These are phyloP conservation scores for Pezicula neosporulosa DNA, from an alignment of 2,329 filamentous ascomycete species.

Conservation along the genomic window DNA sequence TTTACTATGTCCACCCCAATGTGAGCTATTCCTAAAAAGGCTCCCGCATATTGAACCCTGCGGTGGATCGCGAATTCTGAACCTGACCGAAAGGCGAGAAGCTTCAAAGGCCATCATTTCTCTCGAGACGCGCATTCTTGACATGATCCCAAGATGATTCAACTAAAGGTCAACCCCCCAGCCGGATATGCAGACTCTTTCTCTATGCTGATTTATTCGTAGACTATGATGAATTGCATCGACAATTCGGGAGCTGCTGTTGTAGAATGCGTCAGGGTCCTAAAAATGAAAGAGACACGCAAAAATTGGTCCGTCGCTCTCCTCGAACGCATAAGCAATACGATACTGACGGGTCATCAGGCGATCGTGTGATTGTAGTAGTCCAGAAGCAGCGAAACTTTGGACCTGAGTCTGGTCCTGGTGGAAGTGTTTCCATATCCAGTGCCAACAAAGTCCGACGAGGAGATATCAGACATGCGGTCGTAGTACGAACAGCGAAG, in stretches of 20 bases:
- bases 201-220: slow-evolving; percentile 1
- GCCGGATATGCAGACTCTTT: neutral
- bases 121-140: slow-evolving; percentile 6
- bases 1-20: neutral
- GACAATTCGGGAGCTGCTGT: slow-evolving; percentile 96
- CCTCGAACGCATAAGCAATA: neutral
- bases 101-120: slow-evolving; percentile 1
- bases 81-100: neutral
- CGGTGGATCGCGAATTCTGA: neutral
- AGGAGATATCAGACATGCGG: slow-evolving; percentile 93
- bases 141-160: slow-evolving; percentile 69
- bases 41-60: neutral
- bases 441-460: slow-evolving; percentile 91
- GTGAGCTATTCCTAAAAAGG: neutral
- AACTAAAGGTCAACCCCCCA: slow-evolving; percentile 66
- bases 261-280: slow-evolving; percentile 91
- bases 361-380: slow-evolving; percentile 94
- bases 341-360: slow-evolving; percentile 40
- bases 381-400: slow-evolving; percentile 92
- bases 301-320: slow-evolving; percentile 68
- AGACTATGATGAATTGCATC: slow-evolving; percentile 89
- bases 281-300: slow-evolving; percentile 90
- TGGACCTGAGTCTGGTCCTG: slow-evolving; percentile 66
- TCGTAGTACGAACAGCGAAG: slow-evolving; percentile 89
- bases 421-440: slow-evolving; percentile 66